Conservation (phyloP, 352 stramenopile species). For the Globisporangium yorkense region DNA sequence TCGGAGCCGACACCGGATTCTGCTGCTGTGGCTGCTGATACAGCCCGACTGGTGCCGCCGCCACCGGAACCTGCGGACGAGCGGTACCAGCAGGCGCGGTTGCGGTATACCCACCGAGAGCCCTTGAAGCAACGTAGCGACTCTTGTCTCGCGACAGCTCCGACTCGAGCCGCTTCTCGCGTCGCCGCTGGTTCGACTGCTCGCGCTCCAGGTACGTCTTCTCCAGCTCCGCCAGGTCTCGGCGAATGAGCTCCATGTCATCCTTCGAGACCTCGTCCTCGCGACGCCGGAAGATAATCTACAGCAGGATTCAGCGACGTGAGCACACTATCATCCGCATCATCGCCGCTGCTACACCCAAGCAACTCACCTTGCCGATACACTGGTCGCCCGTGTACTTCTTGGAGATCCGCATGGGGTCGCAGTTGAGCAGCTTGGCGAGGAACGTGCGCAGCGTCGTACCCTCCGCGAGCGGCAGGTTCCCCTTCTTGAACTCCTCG, state of each 20-base stretch:
- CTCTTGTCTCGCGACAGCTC: constrained; percentile 74
- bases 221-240: constrained; percentile 88
- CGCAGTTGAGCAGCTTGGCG: constrained; percentile 97
- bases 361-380: constrained; percentile 90
- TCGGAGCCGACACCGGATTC: neutral
- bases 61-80: constrained; percentile 3
- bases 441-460: constrained; percentile 97
- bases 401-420: constrained; percentile 99
- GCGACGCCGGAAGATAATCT: constrained; percentile 46
- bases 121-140: constrained; percentile 35
- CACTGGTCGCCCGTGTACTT: constrained; percentile 98
- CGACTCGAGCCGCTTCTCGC: constrained; percentile 80
- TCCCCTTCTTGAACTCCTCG: constrained; percentile 96
- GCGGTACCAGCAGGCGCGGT: neutral
- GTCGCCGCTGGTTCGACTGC: constrained; percentile 91
- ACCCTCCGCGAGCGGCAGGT: constrained; percentile 95
- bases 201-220: constrained; percentile 95
- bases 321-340: neutral
- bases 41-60: constrained; percentile 1
- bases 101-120: constrained; percentile 18
- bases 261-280: constrained; percentile 76
- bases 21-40: constrained; percentile 11
- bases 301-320: neutral
- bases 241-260: constrained; percentile 71
- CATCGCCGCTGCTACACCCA: neutral